Evolutionary conservation across 257 asterid species (phyloP), one percentile per base, ranked within the genome.

Genomic region (Nicotiana otophora): DNA sequence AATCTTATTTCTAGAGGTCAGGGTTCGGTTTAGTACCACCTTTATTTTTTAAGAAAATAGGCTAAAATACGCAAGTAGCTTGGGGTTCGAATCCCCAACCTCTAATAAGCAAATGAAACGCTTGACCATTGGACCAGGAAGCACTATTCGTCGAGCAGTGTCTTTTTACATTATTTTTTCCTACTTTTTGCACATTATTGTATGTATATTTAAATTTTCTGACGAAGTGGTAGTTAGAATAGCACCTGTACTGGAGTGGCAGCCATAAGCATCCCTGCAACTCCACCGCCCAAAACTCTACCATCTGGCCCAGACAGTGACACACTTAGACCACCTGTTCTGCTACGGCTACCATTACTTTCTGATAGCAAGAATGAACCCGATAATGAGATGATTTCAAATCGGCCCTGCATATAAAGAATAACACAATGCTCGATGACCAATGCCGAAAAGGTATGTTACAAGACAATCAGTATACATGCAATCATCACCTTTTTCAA

Each of bases 231-330:
- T 26, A 4, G 36, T 12, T 55, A 64, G 53, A 60, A 57, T 4
- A 15, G 30, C 83, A 93, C 99, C 97, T 94, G 97, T 67, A 92
- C 92, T 0, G 91, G 88, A 20, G 99, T 80, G 42, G 96, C 98
- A 65, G 98, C 99, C 87, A 81, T 83, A 16, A 95, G 97, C 78
- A 81, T 51, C 76, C 97, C 99, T 16, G 92, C 92, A 75, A 95
- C 97, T 60, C 92, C 93, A 17, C 98, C 98, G 11, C 97, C 97
- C 87, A 94, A 78, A 51, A 94, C 97, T 70, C 88, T 86, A 33
- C 94, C 96, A 70, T 92, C 97, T 26, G 92, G 30, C 42, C 98
- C 93, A 74, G 98, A 91, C 87, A 95, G 61, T 0, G 94, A 92
- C 83, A 94, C 92, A 5, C 92, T 91, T 87, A 96, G 88, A 34